Conservation (phyloP, 75 land plant species). For the Larix kaempferi region DNA sequence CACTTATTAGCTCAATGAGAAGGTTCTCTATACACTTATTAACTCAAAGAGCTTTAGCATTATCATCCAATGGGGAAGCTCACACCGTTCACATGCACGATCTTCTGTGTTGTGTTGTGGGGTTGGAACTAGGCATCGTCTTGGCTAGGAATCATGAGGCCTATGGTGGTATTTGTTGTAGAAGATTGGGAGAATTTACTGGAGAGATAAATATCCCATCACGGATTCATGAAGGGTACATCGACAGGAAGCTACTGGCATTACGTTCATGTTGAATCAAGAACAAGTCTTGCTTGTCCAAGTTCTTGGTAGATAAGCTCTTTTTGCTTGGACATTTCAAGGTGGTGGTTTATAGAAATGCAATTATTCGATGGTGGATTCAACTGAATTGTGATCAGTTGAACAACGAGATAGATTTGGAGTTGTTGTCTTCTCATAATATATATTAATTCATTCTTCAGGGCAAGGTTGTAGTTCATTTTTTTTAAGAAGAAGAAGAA, state of each 20-base stretch:
- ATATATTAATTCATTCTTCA: too few species aligned
- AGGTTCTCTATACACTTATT: too few species aligned
- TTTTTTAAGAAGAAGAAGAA: too few species aligned
- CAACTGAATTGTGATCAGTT: too few species aligned
- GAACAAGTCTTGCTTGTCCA: conserved; percentile 18
- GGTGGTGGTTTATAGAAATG: too few species aligned
- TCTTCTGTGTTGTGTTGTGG: conserved; percentile 20
- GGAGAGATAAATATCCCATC: conserved; percentile 11
- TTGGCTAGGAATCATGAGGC: background rate
- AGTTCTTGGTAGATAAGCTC: conserved; percentile 16
- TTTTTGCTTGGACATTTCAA: too few species aligned
- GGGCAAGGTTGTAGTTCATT: too few species aligned
- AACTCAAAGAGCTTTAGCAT: conserved; percentile 16
- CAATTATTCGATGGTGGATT: too few species aligned
- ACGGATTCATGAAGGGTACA: conserved; percentile 8
- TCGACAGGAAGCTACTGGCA: conserved; percentile 8
- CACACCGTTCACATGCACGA: conserved; percentile 28
- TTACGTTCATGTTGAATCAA: too few species aligned
- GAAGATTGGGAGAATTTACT: conserved; percentile 11
- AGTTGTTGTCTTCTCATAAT: too few species aligned
- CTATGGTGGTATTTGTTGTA: conserved; percentile 11
- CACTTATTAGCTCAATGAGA: too few species aligned
- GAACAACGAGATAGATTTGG: too few species aligned
- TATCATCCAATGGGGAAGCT: conserved; percentile 16
- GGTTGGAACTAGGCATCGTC: conserved; percentile 18